Percentiles rank a stretch among this genome's conserved stretches.
Conservation (phyloP, 2,329 filamentous ascomycete genomes). For the Pleomassaria siparia region DNA sequence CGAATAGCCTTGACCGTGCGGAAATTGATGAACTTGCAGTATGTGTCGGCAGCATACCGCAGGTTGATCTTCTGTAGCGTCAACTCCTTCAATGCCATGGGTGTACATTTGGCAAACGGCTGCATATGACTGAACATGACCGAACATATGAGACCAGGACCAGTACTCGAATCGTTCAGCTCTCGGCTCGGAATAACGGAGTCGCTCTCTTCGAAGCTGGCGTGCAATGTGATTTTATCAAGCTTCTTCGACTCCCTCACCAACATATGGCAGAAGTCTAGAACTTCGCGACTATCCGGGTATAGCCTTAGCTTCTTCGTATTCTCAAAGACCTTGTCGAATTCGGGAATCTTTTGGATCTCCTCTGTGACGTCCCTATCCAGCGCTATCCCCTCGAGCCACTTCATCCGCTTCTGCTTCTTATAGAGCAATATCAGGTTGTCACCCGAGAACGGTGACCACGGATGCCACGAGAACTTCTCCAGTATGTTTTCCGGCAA, state of each 20-base stretch:
- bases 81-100: constrained; percentile 47
- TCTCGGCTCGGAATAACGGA: constrained; percentile 41
- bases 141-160: constrained; percentile 48
- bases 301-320: constrained; percentile 50
- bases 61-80: constrained; percentile 49
- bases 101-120: constrained; percentile 50
- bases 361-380: constrained; percentile 46
- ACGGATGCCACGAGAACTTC: constrained; percentile 55
- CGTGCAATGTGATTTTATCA: constrained; percentile 51
- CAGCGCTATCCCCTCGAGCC: constrained; percentile 51
- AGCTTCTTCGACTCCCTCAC: constrained; percentile 45
- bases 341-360: constrained; percentile 45
- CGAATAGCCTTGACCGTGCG: constrained; percentile 45
- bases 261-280: constrained; percentile 48
- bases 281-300: constrained; percentile 48
- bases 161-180: constrained; percentile 51
- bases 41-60: constrained; percentile 51
- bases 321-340: constrained; percentile 46
- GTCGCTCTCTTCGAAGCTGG: constrained; percentile 47
- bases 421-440: constrained; percentile 51
- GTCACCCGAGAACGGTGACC: constrained; percentile 50
- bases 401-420: constrained; percentile 52
- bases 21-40: constrained; percentile 52
- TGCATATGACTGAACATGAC: constrained; percentile 51
- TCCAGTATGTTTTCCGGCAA: constrained; percentile 52